A percentile compares a stretch with the other conserved stretches of the same genome.
Conservation (phyloP, 129 eudicot species). For the Centella asiatica region DNA sequence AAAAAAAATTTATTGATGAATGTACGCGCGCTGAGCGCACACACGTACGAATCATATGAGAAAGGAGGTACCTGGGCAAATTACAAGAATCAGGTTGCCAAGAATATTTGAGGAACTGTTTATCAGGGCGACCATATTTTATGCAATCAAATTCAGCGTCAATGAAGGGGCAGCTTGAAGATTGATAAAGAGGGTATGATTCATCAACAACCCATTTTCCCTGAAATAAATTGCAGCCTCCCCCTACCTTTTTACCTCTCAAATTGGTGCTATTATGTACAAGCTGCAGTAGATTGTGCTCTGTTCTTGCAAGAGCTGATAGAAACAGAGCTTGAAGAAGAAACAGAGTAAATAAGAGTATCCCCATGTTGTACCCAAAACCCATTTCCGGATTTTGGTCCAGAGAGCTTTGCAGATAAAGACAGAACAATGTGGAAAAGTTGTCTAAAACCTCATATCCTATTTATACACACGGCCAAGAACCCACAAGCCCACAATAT, state of each 20-base stretch:
- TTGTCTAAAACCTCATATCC: not conserved
- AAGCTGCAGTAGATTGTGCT: not conserved
- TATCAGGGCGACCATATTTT: conserved; percentile 83
- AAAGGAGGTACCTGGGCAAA: conserved; percentile 55
- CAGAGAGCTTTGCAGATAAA: not conserved
- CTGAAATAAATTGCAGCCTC: conserved; percentile 52
- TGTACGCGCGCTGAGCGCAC: not conserved
- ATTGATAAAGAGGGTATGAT: conserved; percentile 65
- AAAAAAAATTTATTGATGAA: not conserved
- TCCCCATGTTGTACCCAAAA: not conserved
- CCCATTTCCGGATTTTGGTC: not conserved
- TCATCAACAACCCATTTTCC: conserved; percentile 73
- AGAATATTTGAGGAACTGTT: conserved; percentile 59
- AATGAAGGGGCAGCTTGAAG: conserved; percentile 69
- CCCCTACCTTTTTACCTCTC: conserved; percentile 10
- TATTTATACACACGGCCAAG: not conserved
- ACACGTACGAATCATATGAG: not conserved
- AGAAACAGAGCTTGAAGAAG: conserved; percentile 2
- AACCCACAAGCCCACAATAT: no score
- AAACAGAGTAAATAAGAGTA: not conserved
- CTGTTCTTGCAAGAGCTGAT: not conserved
- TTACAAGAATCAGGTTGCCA: conserved; percentile 76
- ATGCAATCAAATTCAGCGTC: conserved; percentile 74
- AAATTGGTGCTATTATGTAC: conserved; percentile 15
- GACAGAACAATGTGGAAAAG: not conserved